Evolutionary conservation across 805 yeast genomes (phyloP).

Genomic region (Candida ulmi): DNA sequence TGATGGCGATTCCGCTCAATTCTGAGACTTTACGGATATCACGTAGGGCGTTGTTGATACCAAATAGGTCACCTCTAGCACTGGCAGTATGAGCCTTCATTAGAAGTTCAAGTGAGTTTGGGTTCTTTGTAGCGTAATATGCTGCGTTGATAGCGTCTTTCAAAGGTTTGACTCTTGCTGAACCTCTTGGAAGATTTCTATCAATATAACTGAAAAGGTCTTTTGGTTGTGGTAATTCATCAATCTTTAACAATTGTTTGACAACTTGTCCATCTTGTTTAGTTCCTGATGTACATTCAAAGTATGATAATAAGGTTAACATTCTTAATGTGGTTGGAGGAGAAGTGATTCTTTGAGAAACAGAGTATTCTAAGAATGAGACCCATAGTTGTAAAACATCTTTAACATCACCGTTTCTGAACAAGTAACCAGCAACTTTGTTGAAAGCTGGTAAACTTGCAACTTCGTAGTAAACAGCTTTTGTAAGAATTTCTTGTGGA

Average conservation of each 20-base stretch:
- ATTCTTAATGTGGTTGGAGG: not conserved
- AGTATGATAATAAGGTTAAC: conserved; percentile 12
- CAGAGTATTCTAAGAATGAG: conserved; percentile 15
- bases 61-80: conserved; percentile 7
- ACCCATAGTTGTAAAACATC: conserved; percentile 20
- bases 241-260: conserved; percentile 10
- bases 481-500: conserved; percentile 17
- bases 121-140: conserved; percentile 11
- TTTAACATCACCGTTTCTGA: conserved; percentile 9
- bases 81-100: conserved; percentile 15
- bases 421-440: conserved; percentile 8
- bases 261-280: conserved; percentile 9
- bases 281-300: conserved; percentile 8
- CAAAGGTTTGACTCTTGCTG: conserved; percentile 7
- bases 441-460: conserved; percentile 10
- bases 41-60: conserved; percentile 13
- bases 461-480: conserved; percentile 12
- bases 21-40: conserved; percentile 19
- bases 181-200: conserved; percentile 1
- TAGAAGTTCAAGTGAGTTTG: conserved; percentile 16
- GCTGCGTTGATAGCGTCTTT: conserved; percentile 5
- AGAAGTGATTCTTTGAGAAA: conserved; percentile 1
- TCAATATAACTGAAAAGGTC: not conserved
- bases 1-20: conserved; percentile 28
- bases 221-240: conserved; percentile 4